phyloP scores from a whole-genome alignment of 106 monocot species.

The Apostasia shenzhenica region DNA sequence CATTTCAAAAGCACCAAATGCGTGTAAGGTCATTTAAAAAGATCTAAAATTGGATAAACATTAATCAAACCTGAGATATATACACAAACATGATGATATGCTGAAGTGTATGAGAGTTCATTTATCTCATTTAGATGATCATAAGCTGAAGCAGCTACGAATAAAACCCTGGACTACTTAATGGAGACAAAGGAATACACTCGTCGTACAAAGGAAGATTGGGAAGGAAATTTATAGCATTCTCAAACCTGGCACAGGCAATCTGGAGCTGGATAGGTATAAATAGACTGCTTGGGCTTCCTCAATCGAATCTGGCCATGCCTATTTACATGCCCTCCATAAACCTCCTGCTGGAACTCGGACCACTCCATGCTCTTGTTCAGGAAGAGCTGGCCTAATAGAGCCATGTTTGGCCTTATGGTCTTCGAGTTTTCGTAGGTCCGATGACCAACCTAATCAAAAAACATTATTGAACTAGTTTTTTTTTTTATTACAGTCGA shows the following conservation, averaged over 20 bases:
- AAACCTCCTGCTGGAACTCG: constrained; percentile 57
- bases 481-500: background rate
- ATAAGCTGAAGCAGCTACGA: too few relatives aligned
- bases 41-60: too few relatives aligned
- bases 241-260: constrained; percentile 75
- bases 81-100: too few relatives aligned
- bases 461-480: background rate
- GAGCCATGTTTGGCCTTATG: constrained; percentile 63
- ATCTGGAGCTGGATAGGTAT: constrained; percentile 82
- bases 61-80: too few relatives aligned
- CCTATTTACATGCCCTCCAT: constrained; percentile 52
- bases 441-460: constrained; percentile 49
- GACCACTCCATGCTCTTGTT: constrained; percentile 74
- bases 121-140: too few relatives aligned
- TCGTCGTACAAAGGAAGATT: too few relatives aligned
- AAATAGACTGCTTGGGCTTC: constrained; percentile 73
- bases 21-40: too few relatives aligned
- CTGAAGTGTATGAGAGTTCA: too few relatives aligned
- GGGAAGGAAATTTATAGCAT: background rate
- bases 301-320: constrained; percentile 64
- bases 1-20: too few relatives aligned
- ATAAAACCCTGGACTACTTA: too few relatives aligned
- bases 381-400: constrained; percentile 69
- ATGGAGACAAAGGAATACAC: too few relatives aligned
- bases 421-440: constrained; percentile 79